Conservation (phyloP, 768 basidiomycete genomes). For the Clathrus columnatus region DNA sequence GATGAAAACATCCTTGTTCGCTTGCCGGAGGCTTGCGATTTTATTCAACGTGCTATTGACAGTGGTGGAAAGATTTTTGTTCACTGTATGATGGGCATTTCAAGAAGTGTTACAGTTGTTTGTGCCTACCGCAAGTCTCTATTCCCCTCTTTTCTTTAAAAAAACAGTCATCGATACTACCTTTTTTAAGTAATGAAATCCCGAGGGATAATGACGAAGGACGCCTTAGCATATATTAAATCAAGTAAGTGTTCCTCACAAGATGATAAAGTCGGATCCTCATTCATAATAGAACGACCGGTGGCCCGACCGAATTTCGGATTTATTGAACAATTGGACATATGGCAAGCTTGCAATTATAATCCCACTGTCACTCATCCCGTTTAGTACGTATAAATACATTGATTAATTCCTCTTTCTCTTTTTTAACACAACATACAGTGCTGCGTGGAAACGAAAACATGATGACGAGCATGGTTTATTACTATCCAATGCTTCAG, state of each 20-base stretch:
- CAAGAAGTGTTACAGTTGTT: constrained; percentile 60
- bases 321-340: constrained; percentile 9
- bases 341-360: constrained; percentile 6
- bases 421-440: neutral
- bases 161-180: neutral
- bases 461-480: constrained; percentile 6
- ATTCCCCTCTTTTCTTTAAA: neutral
- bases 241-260: constrained; percentile 6
- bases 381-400: neutral
- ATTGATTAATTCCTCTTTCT: neutral
- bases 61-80: constrained; percentile 56
- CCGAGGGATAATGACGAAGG: neutral
- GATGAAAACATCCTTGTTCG: constrained; percentile 61
- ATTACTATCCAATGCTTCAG: neutral
- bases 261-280: neutral
- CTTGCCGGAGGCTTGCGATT: constrained; percentile 55
- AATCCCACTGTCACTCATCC: constrained; percentile 1
- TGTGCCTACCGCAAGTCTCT: constrained; percentile 61
- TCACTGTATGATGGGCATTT: constrained; percentile 58
- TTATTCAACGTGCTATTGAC: constrained; percentile 53
- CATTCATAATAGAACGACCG: constrained; percentile 1
- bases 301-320: constrained; percentile 8
- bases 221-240: constrained; percentile 4
- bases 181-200: constrained; percentile 7
- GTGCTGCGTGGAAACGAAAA: constrained; percentile 7